These are phyloP conservation scores for Chlamydomonas asymmetrica DNA, from an alignment of 139 green algal genomes.

Conservation along the genomic window DNA sequence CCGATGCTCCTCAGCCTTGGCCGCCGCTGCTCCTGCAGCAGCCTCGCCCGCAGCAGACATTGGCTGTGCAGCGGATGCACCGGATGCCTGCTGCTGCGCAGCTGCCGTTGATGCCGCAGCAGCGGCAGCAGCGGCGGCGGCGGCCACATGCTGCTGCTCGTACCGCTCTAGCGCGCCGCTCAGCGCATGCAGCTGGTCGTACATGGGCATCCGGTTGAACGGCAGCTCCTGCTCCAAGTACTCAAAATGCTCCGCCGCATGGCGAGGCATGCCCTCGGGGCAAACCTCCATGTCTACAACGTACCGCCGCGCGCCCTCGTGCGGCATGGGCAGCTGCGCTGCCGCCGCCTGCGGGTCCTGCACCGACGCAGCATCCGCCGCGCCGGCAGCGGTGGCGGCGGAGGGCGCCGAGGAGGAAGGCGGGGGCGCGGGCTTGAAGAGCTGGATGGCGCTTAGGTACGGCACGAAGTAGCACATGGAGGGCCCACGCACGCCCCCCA, in stretches of 20 bases:
- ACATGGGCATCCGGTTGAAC: conserved; percentile 63
- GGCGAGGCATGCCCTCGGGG: conserved; percentile 64
- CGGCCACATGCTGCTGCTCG: neutral
- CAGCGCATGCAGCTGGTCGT: conserved; percentile 59
- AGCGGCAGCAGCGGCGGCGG: neutral
- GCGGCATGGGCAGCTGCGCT: too few species aligned
- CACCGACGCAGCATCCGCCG: conserved; percentile 43
- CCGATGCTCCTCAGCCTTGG: neutral
- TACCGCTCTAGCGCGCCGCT: conserved; percentile 3
- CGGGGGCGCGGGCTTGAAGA: conserved; percentile 54
- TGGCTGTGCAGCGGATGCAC: neutral
- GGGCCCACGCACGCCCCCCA: conserved; percentile 59
- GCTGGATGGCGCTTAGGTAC: conserved; percentile 77
- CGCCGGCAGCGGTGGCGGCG: conserved; percentile 39
- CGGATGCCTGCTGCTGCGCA: neutral
- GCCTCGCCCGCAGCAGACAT: neutral
- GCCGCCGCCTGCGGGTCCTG: conserved; percentile 34
- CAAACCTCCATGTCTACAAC: too few species aligned
- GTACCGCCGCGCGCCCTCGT: too few species aligned
- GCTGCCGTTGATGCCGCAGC: neutral
- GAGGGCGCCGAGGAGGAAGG: too few species aligned
- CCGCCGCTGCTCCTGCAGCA: neutral
- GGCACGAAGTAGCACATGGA: conserved; percentile 76
- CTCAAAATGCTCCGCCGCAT: conserved; percentile 66
- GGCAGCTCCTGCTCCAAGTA: conserved; percentile 70